Evolutionary conservation across 106 monocot genomes (phyloP), one percentile per base, ranked within the genome.

Genomic region (Alisma plantagoaquatica): DNA sequence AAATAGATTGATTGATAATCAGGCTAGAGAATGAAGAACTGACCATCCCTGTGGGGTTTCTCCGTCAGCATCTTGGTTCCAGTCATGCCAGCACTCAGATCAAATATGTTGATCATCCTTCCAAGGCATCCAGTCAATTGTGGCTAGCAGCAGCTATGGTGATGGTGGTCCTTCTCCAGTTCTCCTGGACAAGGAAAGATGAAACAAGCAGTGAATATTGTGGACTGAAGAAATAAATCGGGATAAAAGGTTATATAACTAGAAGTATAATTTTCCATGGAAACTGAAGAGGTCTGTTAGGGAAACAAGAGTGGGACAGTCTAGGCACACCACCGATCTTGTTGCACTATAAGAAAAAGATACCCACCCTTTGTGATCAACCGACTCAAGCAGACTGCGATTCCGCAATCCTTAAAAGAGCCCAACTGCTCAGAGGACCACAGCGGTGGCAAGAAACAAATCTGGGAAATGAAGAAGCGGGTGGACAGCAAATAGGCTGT

Each of bases 51-150:
- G 53, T 79, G 71, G 17, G 71, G 30, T 60, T 55, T 72, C 31
- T 77, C 77, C 15, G 79, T 72, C 7, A 80, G 71, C 27, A 75
- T 23, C 65, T 77, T 92, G 19, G 63, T 69, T 48, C 59, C 66
- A 22, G 67, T 53, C 51, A 73, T 69, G 33, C 67, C 57, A 2
- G 29, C 50, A 51, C 65, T 86, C 52, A 77, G 45, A 49, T 75
- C 77, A 46, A 89, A 79, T 25, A 80, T 51, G 64, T 74, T 74
- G 28, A 84, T 74, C 84, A 84, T 74, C 71, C 70, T 76, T 25
- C 78, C 77, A 69, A 74, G 68, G 50, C 71, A 83, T 46, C 77
- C 51, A 6, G 50, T 61, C 35, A 38, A 6, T 38, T 38, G 35
- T 38, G 35, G n/a, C n/a, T n/a, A n/a, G n/a, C n/a, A n/a, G n/a